Percentiles rank a stretch among this genome's conserved stretches.
Evolutionary conservation across 257 asterid species (phyloP).

Genomic region (Penstemon davidsonii): DNA sequence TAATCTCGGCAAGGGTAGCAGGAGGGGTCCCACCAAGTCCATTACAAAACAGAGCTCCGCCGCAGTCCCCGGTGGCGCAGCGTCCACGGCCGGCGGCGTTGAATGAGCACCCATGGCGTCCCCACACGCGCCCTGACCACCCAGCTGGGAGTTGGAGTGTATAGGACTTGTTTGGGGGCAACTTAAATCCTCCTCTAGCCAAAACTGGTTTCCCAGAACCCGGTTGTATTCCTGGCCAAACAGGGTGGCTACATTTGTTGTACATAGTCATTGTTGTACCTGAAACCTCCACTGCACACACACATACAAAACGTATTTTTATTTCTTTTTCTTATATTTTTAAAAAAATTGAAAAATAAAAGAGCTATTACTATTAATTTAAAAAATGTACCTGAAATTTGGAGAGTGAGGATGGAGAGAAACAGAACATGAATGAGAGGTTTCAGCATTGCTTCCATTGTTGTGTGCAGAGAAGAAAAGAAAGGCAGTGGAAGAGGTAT

Average conservation of each 20-base stretch:
- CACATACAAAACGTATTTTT: background rate
- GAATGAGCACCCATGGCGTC: conserved; percentile 85
- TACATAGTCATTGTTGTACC: conserved; percentile 66
- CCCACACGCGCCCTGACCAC: conserved; percentile 98
- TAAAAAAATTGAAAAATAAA: background rate
- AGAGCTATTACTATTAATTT: background rate
- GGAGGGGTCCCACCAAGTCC: conserved; percentile 92
- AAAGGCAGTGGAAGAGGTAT: background rate
- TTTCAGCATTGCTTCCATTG: conserved; percentile 45
- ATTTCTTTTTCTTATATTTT: no score
- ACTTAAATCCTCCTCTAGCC: conserved; percentile 79
- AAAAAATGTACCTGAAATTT: conserved; percentile 42
- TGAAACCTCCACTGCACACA: conserved; percentile 34
- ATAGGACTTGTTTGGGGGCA: conserved; percentile 57
- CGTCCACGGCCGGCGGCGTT: conserved; percentile 67
- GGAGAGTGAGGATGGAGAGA: conserved; percentile 38
- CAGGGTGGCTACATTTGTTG: conserved; percentile 81
- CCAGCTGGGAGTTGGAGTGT: conserved; percentile 57
- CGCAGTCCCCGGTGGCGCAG: conserved; percentile 96
- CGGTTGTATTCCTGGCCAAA: conserved; percentile 94
- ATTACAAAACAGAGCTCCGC: conserved; percentile 78
- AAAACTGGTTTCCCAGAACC: conserved; percentile 66
- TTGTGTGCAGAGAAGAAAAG: background rate
- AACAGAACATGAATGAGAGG: conserved; percentile 40
- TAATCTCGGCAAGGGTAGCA: conserved; percentile 86